Base-by-base conservation (phyloP, 2,329 filamentous ascomycete genomes). In the Penicillium sp. region DNA sequence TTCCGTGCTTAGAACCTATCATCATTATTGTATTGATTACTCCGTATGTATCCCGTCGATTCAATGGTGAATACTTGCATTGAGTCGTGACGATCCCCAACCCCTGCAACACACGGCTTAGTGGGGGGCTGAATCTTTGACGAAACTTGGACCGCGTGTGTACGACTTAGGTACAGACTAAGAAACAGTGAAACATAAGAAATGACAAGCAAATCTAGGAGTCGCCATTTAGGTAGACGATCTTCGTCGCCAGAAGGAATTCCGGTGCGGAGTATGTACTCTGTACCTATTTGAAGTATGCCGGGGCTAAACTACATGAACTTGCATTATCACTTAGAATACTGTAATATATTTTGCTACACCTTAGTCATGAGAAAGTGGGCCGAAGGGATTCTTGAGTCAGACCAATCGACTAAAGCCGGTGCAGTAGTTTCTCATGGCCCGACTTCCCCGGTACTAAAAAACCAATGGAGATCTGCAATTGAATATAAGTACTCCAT, bases 361-460 rank as follows among this genome's bases (percentile, higher is more conserved):
- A 11, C 28, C 10, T 2, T 30, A 10, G 4, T 19, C 7, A 19
- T 25, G 7, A 28, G 3, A 3, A 33, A 12, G n/a, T 17, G 22
- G 28, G 5, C 10, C 5, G 22, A 45, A 5, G 17, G 5, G 12
- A 28, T 28, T 26, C 9, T 17, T 10, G 11, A 35, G 26, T 31
- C 35, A 33, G 35, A 4, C 17, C n/a, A 10, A 16, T 50, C 14
- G 37, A 11, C 22, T 25, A 5, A 38, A 36, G 30, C 40, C 36
- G 31, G 45, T 36, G 30, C 31, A 45, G 26, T 48, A 53, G 36
- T 38, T 31, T 19, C 42, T n/a, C 31, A n/a, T 47, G 28, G 17
- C 31, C 55, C 50, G 56, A 44, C 22, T 52, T 44, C 46, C 42
- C 53, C 40, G 55, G 43, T 49, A 16, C 44, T 38, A 53, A 22